These are phyloP conservation scores for Hibiscus trionum DNA, from an alignment of 345 rosid genomes.

Conservation along the genomic window DNA sequence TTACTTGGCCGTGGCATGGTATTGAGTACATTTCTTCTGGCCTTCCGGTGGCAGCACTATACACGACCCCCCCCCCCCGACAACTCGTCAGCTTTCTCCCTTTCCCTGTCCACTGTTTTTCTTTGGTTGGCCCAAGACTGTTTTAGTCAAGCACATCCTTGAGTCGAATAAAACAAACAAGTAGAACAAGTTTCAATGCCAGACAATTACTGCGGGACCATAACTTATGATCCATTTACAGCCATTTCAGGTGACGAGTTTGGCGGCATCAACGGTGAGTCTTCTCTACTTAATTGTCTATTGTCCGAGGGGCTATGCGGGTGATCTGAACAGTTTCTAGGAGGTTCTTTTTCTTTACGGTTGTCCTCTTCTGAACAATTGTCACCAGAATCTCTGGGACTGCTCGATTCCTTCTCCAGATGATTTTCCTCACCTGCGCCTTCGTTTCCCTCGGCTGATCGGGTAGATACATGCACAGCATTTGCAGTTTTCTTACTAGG, in stretches of 20 bases:
- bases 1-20: not conserved
- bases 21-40: conserved; percentile 11
- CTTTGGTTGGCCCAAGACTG: conserved; percentile 5
- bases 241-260: conserved; percentile 88
- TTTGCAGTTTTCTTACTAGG: conserved; percentile 53
- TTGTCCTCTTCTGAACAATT: conserved; percentile 23
- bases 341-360: conserved; percentile 29
- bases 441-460: conserved; percentile 26
- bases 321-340: conserved; percentile 47
- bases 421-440: conserved; percentile 2
- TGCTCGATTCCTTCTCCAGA: conserved; percentile 1
- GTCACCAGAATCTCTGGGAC: conserved; percentile 3
- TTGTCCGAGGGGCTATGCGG: conserved; percentile 39
- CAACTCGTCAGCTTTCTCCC: not conserved
- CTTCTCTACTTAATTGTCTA: conserved; percentile 53
- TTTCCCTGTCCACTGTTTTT: not conserved
- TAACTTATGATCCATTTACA: conserved; percentile 73
- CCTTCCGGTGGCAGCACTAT: conserved; percentile 19
- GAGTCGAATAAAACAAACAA: no score
- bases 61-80: conserved; percentile 18
- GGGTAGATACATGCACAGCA: conserved; percentile 18
- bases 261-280: conserved; percentile 49
- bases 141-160: conserved; percentile 1
- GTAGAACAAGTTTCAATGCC: conserved; percentile 9
- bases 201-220: not conserved